Evolutionary conservation across 805 yeast species (phyloP).

Genomic region (Wickerhamiella dianesei): DNA sequence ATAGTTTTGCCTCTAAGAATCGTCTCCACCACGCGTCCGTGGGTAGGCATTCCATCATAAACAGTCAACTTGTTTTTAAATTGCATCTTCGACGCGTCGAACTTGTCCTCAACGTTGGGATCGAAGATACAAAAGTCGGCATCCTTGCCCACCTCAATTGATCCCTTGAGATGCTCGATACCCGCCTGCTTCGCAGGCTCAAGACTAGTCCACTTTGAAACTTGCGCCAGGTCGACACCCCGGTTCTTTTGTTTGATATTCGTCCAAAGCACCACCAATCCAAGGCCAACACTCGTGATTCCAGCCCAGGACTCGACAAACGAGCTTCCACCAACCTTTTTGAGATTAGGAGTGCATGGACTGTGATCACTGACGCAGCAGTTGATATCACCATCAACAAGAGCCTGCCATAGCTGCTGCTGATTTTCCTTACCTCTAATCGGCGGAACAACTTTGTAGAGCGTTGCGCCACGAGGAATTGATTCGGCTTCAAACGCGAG

Average conservation of each 20-base stretch:
- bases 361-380: constrained; percentile 93
- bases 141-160: constrained; percentile 58
- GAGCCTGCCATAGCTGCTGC: constrained; percentile 62
- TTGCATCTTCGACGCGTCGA: constrained; percentile 27
- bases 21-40: constrained; percentile 70
- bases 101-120: constrained; percentile 37
- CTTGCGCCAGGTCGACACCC: constrained; percentile 39
- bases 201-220: constrained; percentile 64
- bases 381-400: constrained; percentile 49
- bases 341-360: constrained; percentile 87
- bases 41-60: constrained; percentile 54
- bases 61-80: constrained; percentile 87
- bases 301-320: constrained; percentile 96
- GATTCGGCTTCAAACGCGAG: constrained; percentile 63
- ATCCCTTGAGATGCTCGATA: constrained; percentile 56
- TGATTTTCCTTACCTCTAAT: constrained; percentile 67
- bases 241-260: constrained; percentile 35
- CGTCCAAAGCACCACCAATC: constrained; percentile 68
- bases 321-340: constrained; percentile 70
- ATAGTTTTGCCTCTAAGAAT: constrained; percentile 62
- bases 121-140: constrained; percentile 84
- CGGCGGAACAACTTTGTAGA: constrained; percentile 92
- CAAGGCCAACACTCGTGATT: constrained; percentile 82
- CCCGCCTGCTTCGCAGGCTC: constrained; percentile 86
- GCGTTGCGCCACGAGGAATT: constrained; percentile 65